Evolutionary conservation across 2,329 filamentous ascomycete genomes (phyloP).

Genomic region (Diaporthe ilicicola): DNA sequence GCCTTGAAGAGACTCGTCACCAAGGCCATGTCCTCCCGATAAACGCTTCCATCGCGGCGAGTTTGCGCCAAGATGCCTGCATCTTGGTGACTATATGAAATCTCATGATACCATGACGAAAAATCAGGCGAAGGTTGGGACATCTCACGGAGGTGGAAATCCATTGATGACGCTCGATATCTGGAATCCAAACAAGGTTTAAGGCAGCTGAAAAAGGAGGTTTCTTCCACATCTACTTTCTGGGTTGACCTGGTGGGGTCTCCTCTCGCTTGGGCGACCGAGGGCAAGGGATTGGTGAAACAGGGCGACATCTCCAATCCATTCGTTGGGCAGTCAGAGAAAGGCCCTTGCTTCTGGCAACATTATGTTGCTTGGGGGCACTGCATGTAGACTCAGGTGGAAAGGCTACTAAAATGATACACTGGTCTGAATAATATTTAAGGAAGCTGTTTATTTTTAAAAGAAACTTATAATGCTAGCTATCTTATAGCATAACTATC

Average conservation of each 20-base stretch:
- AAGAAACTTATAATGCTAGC: neutral
- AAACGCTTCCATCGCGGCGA: constrained; percentile 49
- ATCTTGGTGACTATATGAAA: constrained; percentile 15
- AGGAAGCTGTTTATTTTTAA: neutral
- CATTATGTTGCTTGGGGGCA: constrained; percentile 32
- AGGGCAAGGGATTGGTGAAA: constrained; percentile 14
- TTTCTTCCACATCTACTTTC: constrained; percentile 11
- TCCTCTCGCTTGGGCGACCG: constrained; percentile 10
- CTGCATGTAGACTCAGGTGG: constrained; percentile 41
- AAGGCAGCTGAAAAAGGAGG: constrained; percentile 4
- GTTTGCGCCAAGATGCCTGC: constrained; percentile 22
- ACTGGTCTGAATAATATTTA: constrained; percentile 28
- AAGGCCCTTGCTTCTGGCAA: constrained; percentile 3
- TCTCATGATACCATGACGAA: constrained; percentile 32
- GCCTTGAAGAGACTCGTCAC: constrained; percentile 97
- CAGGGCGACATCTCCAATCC: neutral
- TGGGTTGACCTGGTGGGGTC: constrained; percentile 1
- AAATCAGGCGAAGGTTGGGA: constrained; percentile 22
- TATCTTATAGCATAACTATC: neutral
- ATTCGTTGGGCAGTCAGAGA: neutral
- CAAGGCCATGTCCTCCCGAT: constrained; percentile 96
- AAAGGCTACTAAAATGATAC: constrained; percentile 36
- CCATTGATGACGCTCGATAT: constrained; percentile 23
- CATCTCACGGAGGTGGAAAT: constrained; percentile 19
- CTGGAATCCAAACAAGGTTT: constrained; percentile 12